These are phyloP conservation scores for Saksenaea vasiformis DNA, from an alignment of 371 early-diverging fungal genomes.

Conservation along the genomic window DNA sequence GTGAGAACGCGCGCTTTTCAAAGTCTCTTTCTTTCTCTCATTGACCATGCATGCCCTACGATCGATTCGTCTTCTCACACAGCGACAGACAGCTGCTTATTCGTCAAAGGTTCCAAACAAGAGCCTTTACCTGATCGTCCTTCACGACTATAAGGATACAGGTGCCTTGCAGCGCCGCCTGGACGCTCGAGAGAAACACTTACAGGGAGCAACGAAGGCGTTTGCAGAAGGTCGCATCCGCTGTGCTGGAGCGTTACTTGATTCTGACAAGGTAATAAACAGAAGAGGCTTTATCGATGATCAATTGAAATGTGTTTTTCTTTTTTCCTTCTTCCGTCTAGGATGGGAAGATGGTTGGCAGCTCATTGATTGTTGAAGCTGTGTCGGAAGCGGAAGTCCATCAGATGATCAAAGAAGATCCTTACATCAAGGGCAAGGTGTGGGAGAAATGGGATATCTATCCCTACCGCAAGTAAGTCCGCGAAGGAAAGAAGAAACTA, in stretches of 20 bases:
- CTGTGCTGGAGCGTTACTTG: slow-evolving; percentile 18
- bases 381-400: slow-evolving; percentile 43
- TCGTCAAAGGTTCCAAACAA: not conserved
- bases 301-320: too few relatives aligned
- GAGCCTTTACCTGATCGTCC: slow-evolving; percentile 17
- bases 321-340: not conserved
- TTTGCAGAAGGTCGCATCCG: slow-evolving; percentile 7
- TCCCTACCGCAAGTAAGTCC: slow-evolving; percentile 35
- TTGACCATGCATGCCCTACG: not conserved
- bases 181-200: slow-evolving; percentile 17
- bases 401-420: slow-evolving; percentile 42
- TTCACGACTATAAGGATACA: slow-evolving; percentile 19
- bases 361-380: slow-evolving; percentile 53
- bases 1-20: not conserved
- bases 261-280: slow-evolving; percentile 16
- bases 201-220: slow-evolving; percentile 9
- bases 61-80: not conserved
- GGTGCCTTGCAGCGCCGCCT: slow-evolving; percentile 14
- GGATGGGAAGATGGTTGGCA: slow-evolving; percentile 54
- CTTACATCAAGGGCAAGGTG: slow-evolving; percentile 56
- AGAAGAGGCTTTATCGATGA: not conserved
- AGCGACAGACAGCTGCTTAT: not conserved
- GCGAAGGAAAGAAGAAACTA: not conserved
- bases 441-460: slow-evolving; percentile 55
- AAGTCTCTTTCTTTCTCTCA: not conserved